phyloP scores from a whole-genome alignment of 2,329 filamentous ascomycete species.

The Xylaria sp. region DNA sequence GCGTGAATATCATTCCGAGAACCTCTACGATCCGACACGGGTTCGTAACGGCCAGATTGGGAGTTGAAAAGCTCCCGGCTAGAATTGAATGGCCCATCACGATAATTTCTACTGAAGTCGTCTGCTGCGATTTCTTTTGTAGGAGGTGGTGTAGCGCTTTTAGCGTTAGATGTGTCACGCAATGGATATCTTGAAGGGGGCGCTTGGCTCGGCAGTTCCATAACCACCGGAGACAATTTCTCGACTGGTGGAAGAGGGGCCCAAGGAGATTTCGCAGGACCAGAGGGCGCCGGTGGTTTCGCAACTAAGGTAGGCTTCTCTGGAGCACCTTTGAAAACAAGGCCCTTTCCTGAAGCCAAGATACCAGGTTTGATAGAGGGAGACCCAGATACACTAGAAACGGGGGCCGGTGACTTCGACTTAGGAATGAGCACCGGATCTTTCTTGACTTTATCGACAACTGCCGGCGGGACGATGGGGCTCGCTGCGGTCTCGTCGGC shows the following conservation, averaged over 20 bases:
- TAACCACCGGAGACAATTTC: slow-evolving; percentile 75
- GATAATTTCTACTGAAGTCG: slow-evolving; percentile 89
- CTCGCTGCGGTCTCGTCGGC: slow-evolving; percentile 61
- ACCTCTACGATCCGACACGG: slow-evolving; percentile 81
- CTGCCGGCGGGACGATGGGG: slow-evolving; percentile 40
- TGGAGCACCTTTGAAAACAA: slow-evolving; percentile 73
- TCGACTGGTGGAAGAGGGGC: slow-evolving; percentile 87
- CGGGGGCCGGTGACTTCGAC: slow-evolving; percentile 58
- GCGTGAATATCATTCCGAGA: slow-evolving; percentile 74
- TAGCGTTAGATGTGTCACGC: slow-evolving; percentile 67
- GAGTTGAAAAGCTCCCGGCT: slow-evolving; percentile 91
- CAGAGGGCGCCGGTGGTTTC: slow-evolving; percentile 74
- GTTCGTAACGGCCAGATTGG: slow-evolving; percentile 93
- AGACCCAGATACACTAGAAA: slow-evolving; percentile 49
- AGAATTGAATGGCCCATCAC: slow-evolving; percentile 72
- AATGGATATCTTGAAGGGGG: slow-evolving; percentile 59
- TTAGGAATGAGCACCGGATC: slow-evolving; percentile 52
- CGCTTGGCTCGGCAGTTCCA: slow-evolving; percentile 62
- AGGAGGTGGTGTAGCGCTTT: slow-evolving; percentile 61
- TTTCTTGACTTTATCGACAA: slow-evolving; percentile 58
- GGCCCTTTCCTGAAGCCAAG: slow-evolving; percentile 66
- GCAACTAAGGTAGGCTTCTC: slow-evolving; percentile 80
- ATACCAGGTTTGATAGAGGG: slow-evolving; percentile 59
- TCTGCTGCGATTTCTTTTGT: slow-evolving; percentile 92
- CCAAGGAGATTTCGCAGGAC: slow-evolving; percentile 91